Evolutionary conservation across 2,329 filamentous ascomycete genomes (phyloP), one percentile per base, ranked within the genome.

Genomic region (Aspergillus felis): DNA sequence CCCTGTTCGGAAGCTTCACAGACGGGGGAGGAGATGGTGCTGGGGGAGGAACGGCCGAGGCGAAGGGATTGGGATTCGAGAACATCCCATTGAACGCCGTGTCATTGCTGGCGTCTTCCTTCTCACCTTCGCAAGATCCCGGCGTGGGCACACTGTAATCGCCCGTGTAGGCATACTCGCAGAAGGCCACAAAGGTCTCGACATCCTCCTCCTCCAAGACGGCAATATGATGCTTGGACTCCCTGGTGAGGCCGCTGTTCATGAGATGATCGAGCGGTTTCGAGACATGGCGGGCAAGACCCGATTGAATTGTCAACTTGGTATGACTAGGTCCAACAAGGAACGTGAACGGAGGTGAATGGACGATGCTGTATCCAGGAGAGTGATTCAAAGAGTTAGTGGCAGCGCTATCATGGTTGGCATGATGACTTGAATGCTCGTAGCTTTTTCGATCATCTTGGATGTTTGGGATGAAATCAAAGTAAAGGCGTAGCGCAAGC

Each of bases 151-250:
- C 73, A 10, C 63, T 71, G 58, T 81, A 82, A 53, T 79, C 71
- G 9, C 79, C 77, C 0, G 76, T 80, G 57, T 82, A 82, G 12
- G 78, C 78, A 70, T 77, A 81, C 59, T 82, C 75, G 59, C 73
- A 76, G 61, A 82, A 81, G 1, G 74, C 75, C 28, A 77, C 68
- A 57, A 82, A 81, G 1, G 79, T 81, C 48, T 77, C 74, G 12
- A 78, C 78, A 57, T 81, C 77, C 50, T 79, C 72, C 4, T 81
- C 76, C 52, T 79, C 76, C 57, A 79, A 61, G 20, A 77, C 70
- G 12, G 74, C 77, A 32, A 76, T 72, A 10, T 73, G 70, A 46
- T 76, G 72, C 41, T 70, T 72, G 3, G 78, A 77, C 60, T 81
- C 78, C 41, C 74, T 72, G 52, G 78, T 79, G 25, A 75, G 67